Conservation (phyloP, 768 basidiomycete species). For the Rhizopogon roseolus region DNA sequence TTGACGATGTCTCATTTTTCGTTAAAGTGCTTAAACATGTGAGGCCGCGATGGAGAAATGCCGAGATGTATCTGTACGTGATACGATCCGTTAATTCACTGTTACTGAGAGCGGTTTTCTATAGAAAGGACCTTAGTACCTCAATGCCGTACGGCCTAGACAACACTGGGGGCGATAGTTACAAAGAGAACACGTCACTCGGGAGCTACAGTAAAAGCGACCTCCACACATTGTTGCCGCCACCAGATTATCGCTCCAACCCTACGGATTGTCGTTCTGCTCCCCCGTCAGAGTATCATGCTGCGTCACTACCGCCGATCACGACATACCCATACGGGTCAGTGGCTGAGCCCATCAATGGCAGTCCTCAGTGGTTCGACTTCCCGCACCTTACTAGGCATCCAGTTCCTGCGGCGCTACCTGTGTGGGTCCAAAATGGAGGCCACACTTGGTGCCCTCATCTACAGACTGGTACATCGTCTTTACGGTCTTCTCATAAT, state of each 20-base stretch:
- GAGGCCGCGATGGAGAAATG: constrained; percentile 25
- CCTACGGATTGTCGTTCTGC: constrained; percentile 10
- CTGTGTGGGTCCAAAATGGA: constrained; percentile 1
- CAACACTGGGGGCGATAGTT: constrained; percentile 14
- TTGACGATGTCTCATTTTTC: constrained; percentile 24
- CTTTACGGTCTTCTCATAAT: not conserved
- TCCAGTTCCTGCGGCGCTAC: constrained; percentile 19
- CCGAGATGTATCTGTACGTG: constrained; percentile 33
- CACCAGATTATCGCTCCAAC: constrained; percentile 10
- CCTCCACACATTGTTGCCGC: constrained; percentile 5
- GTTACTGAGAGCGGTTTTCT: constrained; percentile 29
- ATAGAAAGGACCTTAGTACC: constrained; percentile 21
- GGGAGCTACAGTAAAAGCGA: not conserved
- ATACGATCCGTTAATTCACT: constrained; percentile 1
- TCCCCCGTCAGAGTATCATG: constrained; percentile 10
- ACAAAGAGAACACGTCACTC: constrained; percentile 7
- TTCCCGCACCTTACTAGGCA: constrained; percentile 21
- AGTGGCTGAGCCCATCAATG: constrained; percentile 8
- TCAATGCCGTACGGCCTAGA: constrained; percentile 23
- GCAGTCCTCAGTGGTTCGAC: constrained; percentile 21
- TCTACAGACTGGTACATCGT: not conserved
- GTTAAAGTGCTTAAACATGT: constrained; percentile 21
- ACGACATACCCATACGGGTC: constrained; percentile 9
- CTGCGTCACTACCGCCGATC: constrained; percentile 4
- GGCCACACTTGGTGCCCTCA: constrained; percentile 3